phyloP scores from a whole-genome alignment of 2,329 filamentous ascomycete species.

The Verticillium longisporum region DNA sequence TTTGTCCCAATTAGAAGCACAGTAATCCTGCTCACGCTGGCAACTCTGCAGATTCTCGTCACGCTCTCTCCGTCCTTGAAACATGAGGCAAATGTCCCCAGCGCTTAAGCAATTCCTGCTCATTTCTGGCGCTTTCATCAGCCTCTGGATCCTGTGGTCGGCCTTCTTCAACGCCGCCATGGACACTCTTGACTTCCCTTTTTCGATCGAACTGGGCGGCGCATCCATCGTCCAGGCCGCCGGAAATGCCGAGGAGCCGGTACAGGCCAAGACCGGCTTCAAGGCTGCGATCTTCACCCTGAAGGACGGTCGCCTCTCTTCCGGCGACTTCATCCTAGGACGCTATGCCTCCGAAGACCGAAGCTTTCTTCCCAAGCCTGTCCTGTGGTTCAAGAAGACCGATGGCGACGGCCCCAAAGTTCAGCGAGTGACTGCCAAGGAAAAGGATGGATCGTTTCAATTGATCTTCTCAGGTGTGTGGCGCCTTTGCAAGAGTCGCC shows the following conservation, averaged over 20 bases:
- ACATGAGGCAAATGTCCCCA: not conserved
- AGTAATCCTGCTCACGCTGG: not conserved
- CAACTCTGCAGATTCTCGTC: not conserved
- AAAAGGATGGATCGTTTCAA: not conserved
- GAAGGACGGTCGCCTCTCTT: not conserved
- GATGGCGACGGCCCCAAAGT: not conserved
- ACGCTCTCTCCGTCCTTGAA: not conserved
- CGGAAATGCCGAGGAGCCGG: not conserved
- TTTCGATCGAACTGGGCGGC: not conserved
- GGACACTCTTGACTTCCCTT: not conserved
- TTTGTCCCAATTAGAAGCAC: not conserved
- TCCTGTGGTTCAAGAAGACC: not conserved
- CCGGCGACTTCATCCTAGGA: not conserved
- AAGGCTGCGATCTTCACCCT: not conserved
- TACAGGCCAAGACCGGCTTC: not conserved
- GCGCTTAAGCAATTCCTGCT: not conserved
- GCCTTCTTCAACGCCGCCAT: not conserved
- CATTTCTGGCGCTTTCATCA: not conserved
- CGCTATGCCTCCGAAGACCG: not conserved
- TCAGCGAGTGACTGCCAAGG: not conserved
- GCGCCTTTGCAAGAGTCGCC: too few relatives aligned
- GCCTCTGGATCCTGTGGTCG: not conserved
- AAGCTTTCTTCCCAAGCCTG: not conserved
- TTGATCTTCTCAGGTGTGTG: not conserved
- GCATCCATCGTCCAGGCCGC: not conserved